Percentiles rank a stretch among this genome's conserved stretches.
Conservation (phyloP, 495 filamentous ascomycete species). For the Penicillium argentinense region DNA sequence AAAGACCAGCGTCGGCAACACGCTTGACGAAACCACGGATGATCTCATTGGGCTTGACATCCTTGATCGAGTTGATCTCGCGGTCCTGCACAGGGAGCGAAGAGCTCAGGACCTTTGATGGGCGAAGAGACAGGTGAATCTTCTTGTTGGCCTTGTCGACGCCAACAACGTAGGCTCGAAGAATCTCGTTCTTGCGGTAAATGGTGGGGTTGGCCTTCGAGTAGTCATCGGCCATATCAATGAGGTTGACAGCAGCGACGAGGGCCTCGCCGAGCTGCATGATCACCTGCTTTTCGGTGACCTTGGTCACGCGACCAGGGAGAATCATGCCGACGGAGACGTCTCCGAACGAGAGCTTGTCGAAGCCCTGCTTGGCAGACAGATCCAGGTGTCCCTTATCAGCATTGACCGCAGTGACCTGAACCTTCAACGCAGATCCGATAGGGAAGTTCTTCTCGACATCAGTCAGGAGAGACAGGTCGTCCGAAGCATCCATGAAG, state of each 20-base stretch:
- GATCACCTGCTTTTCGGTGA: conserved; percentile 77
- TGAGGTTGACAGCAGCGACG: conserved; percentile 69
- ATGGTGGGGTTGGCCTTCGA: conserved; percentile 64
- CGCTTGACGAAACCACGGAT: conserved; percentile 87
- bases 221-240: conserved; percentile 86
- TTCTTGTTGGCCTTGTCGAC: conserved; percentile 83
- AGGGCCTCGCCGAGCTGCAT: conserved; percentile 80
- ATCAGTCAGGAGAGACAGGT: conserved; percentile 72
- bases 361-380: conserved; percentile 60
- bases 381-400: conserved; percentile 77
- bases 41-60: conserved; percentile 76
- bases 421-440: conserved; percentile 78
- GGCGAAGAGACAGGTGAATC: conserved; percentile 75
- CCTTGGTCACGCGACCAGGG: conserved; percentile 78
- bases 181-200: conserved; percentile 77
- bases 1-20: conserved; percentile 81
- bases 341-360: conserved; percentile 63
- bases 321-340: conserved; percentile 76
- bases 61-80: conserved; percentile 65
- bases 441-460: conserved; percentile 82
- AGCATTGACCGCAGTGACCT: conserved; percentile 73
- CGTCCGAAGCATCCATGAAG: conserved; percentile 80
- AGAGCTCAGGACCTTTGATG: conserved; percentile 85
- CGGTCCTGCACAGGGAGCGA: conserved; percentile 78
- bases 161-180: conserved; percentile 78